Base-by-base conservation (phyloP, 1,139 yeast genomes). In the Blastobotrys niveus region DNA sequence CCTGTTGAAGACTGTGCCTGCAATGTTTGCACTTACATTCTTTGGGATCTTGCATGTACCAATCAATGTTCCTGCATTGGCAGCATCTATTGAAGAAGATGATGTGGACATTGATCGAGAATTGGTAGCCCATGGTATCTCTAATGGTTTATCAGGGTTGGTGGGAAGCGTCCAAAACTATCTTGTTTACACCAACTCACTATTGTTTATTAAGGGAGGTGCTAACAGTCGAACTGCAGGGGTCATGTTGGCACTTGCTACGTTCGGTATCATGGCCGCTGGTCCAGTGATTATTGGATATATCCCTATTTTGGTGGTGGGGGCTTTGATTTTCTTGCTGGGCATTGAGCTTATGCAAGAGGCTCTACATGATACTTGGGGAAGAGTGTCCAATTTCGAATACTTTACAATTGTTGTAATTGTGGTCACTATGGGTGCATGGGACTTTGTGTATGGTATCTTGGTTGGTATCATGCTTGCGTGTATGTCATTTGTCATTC, bases 11-110 rank as follows among this genome's bases (percentile, higher is more conserved):
- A 87, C 89, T 55, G 51, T 88, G 14, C 98, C 98, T 6, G 83
- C 95, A 3, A 91, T 91, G 96, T 68, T 91, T 50, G 98, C 98
- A 0, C 69, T 91, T 52, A 89, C 98, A 0, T 91, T 91, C 61
- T 91, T 91, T 59, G 98, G 98, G 4, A 83, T 91, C 36, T 68
- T 91, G 44, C 98, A 91, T 60, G 98, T 91, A 10, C 98, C 98
- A 4, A 91, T 91, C 52, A 91, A 91, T 61, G 96, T 91, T 6
- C 98, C 98, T 2, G 97, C 98, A 0, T 71, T 91, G 46, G 96
- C 97, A 0, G 93, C 91, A 15, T 83, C 95, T 2, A 76, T 86
- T 3, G 87, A 88, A 4, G 83, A 85, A 74, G 82, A 82, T 51
- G 66, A 72, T 42, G 77, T 84, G 52, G 95, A 89, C 59, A 95